Evolutionary conservation across 1,284 basidiomycete genomes (phyloP), one percentile per base, ranked within the genome.

Genomic region (Vanrija sp.): DNA sequence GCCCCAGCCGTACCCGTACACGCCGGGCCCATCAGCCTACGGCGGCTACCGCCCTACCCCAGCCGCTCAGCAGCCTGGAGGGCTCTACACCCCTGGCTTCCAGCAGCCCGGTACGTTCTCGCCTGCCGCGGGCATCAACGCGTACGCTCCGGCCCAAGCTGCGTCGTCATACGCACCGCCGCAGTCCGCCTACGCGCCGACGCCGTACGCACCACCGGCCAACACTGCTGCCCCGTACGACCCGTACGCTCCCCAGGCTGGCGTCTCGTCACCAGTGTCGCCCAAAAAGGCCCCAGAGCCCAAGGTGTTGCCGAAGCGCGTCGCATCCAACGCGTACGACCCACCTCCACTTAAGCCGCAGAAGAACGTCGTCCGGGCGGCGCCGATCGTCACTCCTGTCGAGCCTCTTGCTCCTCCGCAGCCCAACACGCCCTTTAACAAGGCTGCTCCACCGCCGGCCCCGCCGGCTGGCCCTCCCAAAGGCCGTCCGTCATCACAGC

Each of bases 271-370:
- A 5, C 43, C 61, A 2, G 7, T 29, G 23, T 46, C 63, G 10
- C 49, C 54, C 3, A 49, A 61, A 16, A 64, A 65, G 38, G 49
- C 67, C 4, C 64, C 56, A 43, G 61, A 69, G 16, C 63, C 65
- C 8, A 64, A 65, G 46, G 63, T 54, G 43, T 61, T 68, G 16
- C 63, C 65, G 8, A 64, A 65, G 46, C 62, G 71, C n/a, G 61
- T 70, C 18, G 64, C 61, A 9, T 74, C 73, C 19, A 74, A 66
- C 26, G 74, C 74, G 6, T 76, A 74, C 47, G 74, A 76, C 58
- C 73, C 73, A 6, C 74, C 74, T 0, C 66, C 72, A 52, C 46
- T 61, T 4, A 56, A 61, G 39, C 66, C 68, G 3, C 60, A 71
- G 52, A 70, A 74, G 63, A 66, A 66, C 59, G 63, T 67, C 39